Evolutionary conservation across 2,329 filamentous ascomycete genomes (phyloP), one percentile per base, ranked within the genome.

Genomic region (Fusarium verticillioides): DNA sequence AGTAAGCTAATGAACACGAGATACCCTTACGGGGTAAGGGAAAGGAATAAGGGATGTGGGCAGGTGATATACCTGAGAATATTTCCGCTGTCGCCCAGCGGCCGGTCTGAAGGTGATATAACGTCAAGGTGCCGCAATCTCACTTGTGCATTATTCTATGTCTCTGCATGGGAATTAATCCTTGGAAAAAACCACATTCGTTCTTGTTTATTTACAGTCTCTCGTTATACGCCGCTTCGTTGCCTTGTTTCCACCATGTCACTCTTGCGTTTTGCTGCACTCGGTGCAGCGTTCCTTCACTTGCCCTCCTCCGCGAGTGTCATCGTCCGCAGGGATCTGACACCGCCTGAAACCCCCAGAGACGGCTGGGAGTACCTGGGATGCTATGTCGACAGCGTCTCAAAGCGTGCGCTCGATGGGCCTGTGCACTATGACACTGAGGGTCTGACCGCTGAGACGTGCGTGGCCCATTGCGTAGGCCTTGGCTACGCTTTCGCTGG

Each of bases 401-500:
- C 63, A 21, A 60, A 70, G 10, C 76, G 76, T 15, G 72, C 68
- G 26, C 75, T 77, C 37, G 47, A 65, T 18, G 75, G 75, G 18
- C 63, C 73, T 59, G 70, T 74, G 37, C 60, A 67, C 60, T 76
- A 76, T 64, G 70, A 77, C 36, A 62, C 49, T 16, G 32, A 60
- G 8, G 67, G 76, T 43, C 79, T 85, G 74, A 83, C 81, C 18
- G 82, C 81, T 72, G 82, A 82, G 67, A 83, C 80, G 16, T 89
- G 87, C 74, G 82, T 87, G 60, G 78, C 80, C 16, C 84, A 86
- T 77, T 90, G 88, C 76, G 79, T 81, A 7, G 73, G 64, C 32
- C 78, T 80, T 7, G 83, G 83, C 19, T 85, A 81, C 74, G 73
- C 75, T 4, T 83, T 85, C 54, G 86, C 87, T 8, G 87, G 87